Base-by-base conservation (phyloP, 768 basidiomycete genomes). In the Coprinellus aureogranulatus region DNA sequence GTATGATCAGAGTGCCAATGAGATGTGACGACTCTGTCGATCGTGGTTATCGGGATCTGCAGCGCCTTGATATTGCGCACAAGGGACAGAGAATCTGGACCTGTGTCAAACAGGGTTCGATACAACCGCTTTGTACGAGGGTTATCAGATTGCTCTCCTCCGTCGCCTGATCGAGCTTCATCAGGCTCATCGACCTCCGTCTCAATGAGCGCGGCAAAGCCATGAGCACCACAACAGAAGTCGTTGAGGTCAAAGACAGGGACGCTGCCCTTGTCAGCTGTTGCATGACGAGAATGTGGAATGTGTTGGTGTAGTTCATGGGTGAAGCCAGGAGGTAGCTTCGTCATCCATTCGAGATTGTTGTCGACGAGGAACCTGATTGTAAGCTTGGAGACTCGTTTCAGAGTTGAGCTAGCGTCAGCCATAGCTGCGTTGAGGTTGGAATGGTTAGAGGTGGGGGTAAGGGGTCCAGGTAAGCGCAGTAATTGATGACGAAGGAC, bases 281-380 rank as follows among this genome's bases (percentile, higher is more conserved):
- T 81, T 22, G 74, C 67, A 48, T 79, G 83, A 5, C 70, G 66
- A 40, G 76, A 72, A 26, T 83, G 76, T 2, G 74, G 66, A 20
- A 93, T 62, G 65, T 93, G 89, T 55, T 83, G 81, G 3, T 74
- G 75, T 26, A 90, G 28, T 68, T 94, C 92, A 65, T 87, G 87
- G 0, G 77, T 80, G 69, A 93, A 93, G 6, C 89, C 89, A 1
- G 87, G 81, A 6, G 92, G 92, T 8, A 92, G 71, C 67, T 84
- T 85, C 11, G 87, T 87, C 81, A 92, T 87, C 90, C 91, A 92
- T 86, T 93, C 91, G 34, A 92, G 84, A 56, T 71, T 78, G 62
- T 91, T 89, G 67, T 91, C 90, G 27, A 91, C 88, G 8, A 90
- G 77, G 62, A 91, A 87, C 0, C 82, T 88, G 58, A 89, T 77